These are phyloP conservation scores for Euphorbia lathyris DNA, from an alignment of 345 rosid species.

Conservation along the genomic window DNA sequence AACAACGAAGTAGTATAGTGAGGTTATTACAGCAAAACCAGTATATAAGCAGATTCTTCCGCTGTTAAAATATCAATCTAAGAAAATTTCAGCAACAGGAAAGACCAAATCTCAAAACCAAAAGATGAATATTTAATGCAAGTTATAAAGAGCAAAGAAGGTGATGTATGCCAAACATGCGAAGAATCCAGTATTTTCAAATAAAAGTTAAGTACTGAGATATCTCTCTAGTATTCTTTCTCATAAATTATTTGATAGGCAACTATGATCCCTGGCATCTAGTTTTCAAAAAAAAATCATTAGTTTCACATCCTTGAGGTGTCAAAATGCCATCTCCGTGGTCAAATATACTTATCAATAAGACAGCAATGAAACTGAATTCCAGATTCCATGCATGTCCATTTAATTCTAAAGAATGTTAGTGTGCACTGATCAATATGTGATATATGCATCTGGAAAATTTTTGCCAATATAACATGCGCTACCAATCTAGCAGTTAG, in stretches of 20 bases:
- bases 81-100: background rate
- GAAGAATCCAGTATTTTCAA: background rate
- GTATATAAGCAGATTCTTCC: slow-evolving; percentile 9
- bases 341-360: background rate
- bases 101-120: background rate
- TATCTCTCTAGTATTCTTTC: background rate
- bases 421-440: background rate
- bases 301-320: background rate
- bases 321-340: background rate
- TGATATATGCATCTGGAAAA: background rate
- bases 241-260: background rate
- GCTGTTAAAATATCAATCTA: slow-evolving; percentile 9
- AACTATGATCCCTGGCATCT: background rate
- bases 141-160: background rate
- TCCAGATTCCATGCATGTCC: background rate
- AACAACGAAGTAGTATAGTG: background rate
- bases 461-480: background rate
- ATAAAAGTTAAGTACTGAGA: background rate
- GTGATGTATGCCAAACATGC: too few species aligned
- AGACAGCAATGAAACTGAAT: background rate
- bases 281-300: background rate
- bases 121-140: background rate
- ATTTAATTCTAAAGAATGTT: background rate
- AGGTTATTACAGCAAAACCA: background rate
- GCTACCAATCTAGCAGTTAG: background rate